Conservation (phyloP, 768 basidiomycete species). For the Auricularia heimuer region DNA sequence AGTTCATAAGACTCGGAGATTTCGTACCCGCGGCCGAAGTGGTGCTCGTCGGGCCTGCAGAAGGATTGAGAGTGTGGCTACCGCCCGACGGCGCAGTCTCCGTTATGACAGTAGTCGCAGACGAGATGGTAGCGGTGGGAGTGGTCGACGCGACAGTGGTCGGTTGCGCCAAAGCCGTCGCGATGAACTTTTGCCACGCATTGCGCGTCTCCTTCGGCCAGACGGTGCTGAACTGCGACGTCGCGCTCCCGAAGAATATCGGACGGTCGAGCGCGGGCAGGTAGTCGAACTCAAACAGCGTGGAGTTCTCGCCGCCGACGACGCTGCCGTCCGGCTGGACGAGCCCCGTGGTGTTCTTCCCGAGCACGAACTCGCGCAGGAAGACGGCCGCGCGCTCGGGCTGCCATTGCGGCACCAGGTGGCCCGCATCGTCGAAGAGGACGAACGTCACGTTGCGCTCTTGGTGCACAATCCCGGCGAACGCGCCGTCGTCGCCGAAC, state of each 20-base stretch:
- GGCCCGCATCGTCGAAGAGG: constrained; percentile 9
- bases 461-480: constrained; percentile 9
- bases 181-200: constrained; percentile 45
- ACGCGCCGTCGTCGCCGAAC: constrained; percentile 5
- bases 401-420: constrained; percentile 12
- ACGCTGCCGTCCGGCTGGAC: constrained; percentile 16
- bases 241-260: constrained; percentile 43
- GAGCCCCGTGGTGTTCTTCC: constrained; percentile 4
- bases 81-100: too few species aligned
- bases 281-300: constrained; percentile 31
- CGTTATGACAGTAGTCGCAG: too few species aligned
- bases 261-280: constrained; percentile 42
- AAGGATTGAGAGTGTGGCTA: too few species aligned
- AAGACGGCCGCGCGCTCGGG: constrained; percentile 4
- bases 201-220: constrained; percentile 46
- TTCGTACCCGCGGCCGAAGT: too few species aligned
- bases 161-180: constrained; percentile 20
- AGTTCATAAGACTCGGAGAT: too few species aligned
- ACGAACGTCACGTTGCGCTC: constrained; percentile 10
- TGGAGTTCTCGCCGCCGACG: constrained; percentile 41
- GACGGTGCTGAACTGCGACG: constrained; percentile 42
- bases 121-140: too few species aligned
- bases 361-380: constrained; percentile 9
- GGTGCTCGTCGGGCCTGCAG: too few species aligned
- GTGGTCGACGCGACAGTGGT: too few species aligned